Evolutionary conservation across 208 protist species (phyloP), one percentile per base, ranked within the genome.

Genomic region (Acanthamoeba healyi): DNA sequence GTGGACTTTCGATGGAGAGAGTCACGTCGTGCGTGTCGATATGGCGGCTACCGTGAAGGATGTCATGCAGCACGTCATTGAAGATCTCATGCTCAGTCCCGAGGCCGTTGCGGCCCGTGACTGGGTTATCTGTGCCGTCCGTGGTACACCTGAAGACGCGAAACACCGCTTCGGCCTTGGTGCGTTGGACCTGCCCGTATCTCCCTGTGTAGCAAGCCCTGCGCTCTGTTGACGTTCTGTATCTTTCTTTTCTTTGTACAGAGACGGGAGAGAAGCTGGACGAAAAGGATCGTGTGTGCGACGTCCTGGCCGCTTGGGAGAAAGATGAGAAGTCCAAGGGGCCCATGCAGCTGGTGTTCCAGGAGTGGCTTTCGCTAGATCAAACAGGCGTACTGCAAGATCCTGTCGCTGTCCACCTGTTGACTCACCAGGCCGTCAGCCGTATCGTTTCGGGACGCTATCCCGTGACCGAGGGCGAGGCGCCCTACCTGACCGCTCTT

Each of bases 11-110:
- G 70, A 79, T 24, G 70, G 70, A 29, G 7, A 19, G 22, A 79
- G 70, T 22, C 70, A 79, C 9, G 70, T 79, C 6, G 70, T 79
- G 14, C 70, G 70, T 6, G 70, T 79, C 36, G 70, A 79, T 36
- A 79, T 79, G 70, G 70, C 70, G 15, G 70, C 70, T 19, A 79
- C 70, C 26, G 70, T 79, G 34, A 79, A 79, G 70, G 70, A 79
- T 36, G 70, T 79, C 70, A 79, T 19, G 14, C 19, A 6, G 0
- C 4, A 49, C 24, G 19, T 79, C 26, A 79, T 79, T 24, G 70
- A 79, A 29, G 5, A 3, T 24, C 12, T 79, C 40, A 36, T 32
- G 22, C 32, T 79, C 36, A 79, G 38, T 24, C 22, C 70, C 15
- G 70, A 7, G 70, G 70, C 70, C 4, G 22, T 44, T 34, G 32